Percentiles rank a stretch among this genome's conserved stretches.
Conservation (phyloP, 805 yeast species). For the Cyberlindnera misumaiensis region DNA sequence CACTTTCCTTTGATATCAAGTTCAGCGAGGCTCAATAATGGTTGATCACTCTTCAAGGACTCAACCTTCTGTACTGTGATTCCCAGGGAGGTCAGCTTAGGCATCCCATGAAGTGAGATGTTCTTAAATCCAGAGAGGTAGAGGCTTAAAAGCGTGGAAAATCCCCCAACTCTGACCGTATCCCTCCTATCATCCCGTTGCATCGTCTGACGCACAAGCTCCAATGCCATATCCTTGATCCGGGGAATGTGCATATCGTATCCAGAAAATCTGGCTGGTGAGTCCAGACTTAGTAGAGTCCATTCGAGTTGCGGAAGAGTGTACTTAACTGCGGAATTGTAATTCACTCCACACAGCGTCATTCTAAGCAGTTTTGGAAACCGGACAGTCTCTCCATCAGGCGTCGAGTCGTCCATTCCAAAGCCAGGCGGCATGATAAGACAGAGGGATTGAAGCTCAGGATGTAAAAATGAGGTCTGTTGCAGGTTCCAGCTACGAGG, state of each 20-base stretch:
- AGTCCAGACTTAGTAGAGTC: slow-evolving; percentile 1
- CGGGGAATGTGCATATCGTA: background rate
- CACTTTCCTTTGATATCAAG: too few species aligned
- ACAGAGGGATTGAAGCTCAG: background rate
- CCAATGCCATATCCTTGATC: background rate
- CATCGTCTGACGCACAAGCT: background rate
- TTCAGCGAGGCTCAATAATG: background rate
- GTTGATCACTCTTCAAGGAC: background rate
- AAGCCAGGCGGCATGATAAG: background rate
- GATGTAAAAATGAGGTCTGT: background rate
- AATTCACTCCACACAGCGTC: slow-evolving; percentile 2
- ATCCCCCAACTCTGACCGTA: background rate
- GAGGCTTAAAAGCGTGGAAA: background rate
- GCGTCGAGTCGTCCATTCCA: slow-evolving; percentile 1
- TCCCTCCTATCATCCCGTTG: background rate
- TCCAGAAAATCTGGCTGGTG: background rate
- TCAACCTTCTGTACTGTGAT: background rate
- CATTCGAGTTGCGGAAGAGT: background rate
- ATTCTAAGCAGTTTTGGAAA: background rate
- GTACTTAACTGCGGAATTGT: background rate
- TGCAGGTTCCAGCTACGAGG: slow-evolving; percentile 1
- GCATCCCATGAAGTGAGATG: background rate
- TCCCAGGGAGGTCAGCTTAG: background rate
- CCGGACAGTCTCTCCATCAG: background rate
- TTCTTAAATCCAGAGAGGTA: slow-evolving; percentile 1